Evolutionary conservation across 352 stramenopile genomes (phyloP).

Genomic region (Globisporangium nagaii): DNA sequence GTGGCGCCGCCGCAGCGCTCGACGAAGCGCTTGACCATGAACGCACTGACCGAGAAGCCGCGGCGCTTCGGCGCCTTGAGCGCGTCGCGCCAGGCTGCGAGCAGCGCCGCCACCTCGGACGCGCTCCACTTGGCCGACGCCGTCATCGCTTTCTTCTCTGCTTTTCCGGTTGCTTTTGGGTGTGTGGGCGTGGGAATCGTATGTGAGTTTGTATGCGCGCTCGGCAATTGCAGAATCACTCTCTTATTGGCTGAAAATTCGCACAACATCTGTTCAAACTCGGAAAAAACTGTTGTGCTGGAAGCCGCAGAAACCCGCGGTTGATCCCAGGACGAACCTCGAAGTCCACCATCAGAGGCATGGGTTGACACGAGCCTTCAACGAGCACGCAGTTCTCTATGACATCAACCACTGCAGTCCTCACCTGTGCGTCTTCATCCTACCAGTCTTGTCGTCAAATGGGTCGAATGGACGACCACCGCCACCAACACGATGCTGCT

Average conservation of each 20-base stretch:
- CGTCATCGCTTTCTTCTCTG: background rate
- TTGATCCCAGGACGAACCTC: too few species aligned
- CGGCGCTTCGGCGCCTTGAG: background rate
- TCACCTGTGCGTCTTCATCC: background rate
- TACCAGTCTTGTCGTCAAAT: background rate
- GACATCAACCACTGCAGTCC: background rate
- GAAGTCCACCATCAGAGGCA: too few species aligned
- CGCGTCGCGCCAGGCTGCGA: constrained; percentile 6
- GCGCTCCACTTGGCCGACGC: background rate
- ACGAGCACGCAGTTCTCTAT: too few species aligned
- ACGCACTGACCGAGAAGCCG: background rate
- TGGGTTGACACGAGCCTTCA: too few species aligned
- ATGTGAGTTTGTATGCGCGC: too few species aligned
- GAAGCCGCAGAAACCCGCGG: too few species aligned
- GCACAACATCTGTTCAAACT: too few species aligned
- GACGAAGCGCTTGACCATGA: constrained; percentile 4
- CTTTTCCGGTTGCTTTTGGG: background rate
- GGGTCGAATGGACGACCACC: background rate
- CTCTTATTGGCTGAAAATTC: too few species aligned
- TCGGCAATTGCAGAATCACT: too few species aligned
- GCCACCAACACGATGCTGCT: background rate
- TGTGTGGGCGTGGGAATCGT: too few species aligned
- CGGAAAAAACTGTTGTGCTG: too few species aligned
- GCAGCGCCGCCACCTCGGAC: background rate
- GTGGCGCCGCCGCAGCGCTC: background rate